A percentile compares a stretch with the other conserved stretches of the same genome.
Evolutionary conservation across 225 moss, liverwort and hornwort species (phyloP).

Genomic region (Marchantia polymorpha): DNA sequence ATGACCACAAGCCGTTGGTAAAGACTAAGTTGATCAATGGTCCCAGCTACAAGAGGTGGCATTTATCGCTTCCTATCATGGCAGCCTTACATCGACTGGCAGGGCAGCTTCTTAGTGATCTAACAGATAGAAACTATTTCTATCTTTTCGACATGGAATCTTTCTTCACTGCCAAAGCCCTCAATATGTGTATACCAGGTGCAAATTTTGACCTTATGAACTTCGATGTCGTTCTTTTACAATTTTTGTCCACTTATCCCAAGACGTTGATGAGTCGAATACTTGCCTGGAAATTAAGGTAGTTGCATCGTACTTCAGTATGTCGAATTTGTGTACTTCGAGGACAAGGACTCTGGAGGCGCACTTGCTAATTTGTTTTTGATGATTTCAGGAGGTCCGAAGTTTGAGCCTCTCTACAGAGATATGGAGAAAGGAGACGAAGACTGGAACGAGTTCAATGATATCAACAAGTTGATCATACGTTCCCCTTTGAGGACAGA

Average conservation of each 20-base stretch:
- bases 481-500: conserved; percentile 95
- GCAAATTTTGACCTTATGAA: background rate
- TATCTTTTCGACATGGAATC: conserved; percentile 99
- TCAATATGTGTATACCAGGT: conserved; percentile 97
- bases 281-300: too few species aligned
- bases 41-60: conserved; percentile 98
- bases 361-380: background rate
- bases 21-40: conserved; percentile 98
- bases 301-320: too few species aligned
- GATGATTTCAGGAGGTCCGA: conserved; percentile 68
- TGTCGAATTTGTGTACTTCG: too few species aligned
- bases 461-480: conserved; percentile 98
- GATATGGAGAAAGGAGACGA: conserved; percentile 99
- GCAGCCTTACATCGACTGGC: conserved; percentile 99
- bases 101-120: conserved; percentile 91
- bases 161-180: conserved; percentile 98
- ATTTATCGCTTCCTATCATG: conserved; percentile 95
- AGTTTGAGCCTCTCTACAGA: conserved; percentile 95
- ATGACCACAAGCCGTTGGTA: conserved; percentile 95
- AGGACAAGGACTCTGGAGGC: background rate
- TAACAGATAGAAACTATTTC: conserved; percentile 95
- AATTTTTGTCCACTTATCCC: too few species aligned
- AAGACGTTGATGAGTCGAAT: too few species aligned
- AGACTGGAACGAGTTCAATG: conserved; percentile 99
- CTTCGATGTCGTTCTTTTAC: background rate